Base-by-base conservation (phyloP, 305 asterid species). In the Ruellia speciosa region DNA sequence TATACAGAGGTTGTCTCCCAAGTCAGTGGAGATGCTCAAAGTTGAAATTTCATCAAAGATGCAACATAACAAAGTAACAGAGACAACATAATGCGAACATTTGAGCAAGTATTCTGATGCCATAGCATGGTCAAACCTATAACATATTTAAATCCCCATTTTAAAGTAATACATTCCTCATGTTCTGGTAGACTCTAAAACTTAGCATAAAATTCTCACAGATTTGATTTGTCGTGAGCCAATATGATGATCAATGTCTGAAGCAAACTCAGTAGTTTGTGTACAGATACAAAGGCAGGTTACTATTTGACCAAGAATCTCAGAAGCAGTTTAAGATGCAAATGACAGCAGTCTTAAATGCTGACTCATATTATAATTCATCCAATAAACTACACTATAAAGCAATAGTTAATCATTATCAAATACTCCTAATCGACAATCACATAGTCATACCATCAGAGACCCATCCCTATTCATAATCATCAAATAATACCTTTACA, bases 221-320 rank as follows among this genome's bases (percentile, higher is more conserved):
- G 6, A 35, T 43, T 40, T 52, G 31, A 24, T 24, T 1, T 54
- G 15, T 41, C 14, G 41, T 2, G 5, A 73, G 34, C 39, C 49
- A 49, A 39, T 59, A 10, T 33, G 33, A 49, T 19, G 43, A 56
- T 16, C 43, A 34, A 15, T 49, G 40, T 17, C 34, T 7, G 52
- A 47, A 52, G 40, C 34, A 49, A 57, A 50, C 10, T 45, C 51
- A 51, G 52, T 45, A 55, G 39, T 34, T 19, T 18, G 43, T 18
- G 53, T 49, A 34, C 24, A 64, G 35, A 54, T 47, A 33, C 14
- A n/a, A 10, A 16, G 12, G 28, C 17, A 19, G 51, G 59, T 2
- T 31, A 17, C 45, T 9, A 50, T 31, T 16, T 59, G 56, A 34
- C 3, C 31, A 24, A 55, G 43, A 10, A 37, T 51, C 35, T n/a